A percentile compares a stretch with the other conserved stretches of the same genome.
phyloP scores from a whole-genome alignment of 169 alveolate species.

The Plasmodium yoelii region DNA sequence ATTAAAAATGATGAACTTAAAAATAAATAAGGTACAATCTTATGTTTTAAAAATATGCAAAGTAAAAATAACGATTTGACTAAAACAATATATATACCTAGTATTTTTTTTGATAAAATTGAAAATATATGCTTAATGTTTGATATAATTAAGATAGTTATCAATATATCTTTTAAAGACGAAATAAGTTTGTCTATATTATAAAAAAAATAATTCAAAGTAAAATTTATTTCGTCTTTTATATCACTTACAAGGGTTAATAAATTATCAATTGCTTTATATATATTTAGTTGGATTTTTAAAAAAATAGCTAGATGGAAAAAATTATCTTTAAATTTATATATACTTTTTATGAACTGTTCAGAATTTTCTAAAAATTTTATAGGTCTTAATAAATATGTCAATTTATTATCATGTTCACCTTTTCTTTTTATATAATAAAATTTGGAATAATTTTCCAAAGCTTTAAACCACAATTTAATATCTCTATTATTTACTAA shows the following conservation, averaged over 20 bases:
- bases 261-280: conserved; percentile 52
- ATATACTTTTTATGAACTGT: conserved; percentile 40
- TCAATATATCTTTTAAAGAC: conserved; percentile 23
- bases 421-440: conserved; percentile 25
- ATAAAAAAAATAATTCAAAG: conserved; percentile 45
- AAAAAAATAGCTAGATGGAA: conserved; percentile 37
- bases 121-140: conserved; percentile 41
- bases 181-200: conserved; percentile 42
- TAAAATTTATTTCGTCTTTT: conserved; percentile 70
- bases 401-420: background rate
- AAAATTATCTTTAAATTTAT: conserved; percentile 39
- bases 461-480: conserved; percentile 42
- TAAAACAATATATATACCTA: conserved; percentile 21
- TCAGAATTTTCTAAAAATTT: conserved; percentile 45
- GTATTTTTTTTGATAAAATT: conserved; percentile 34
- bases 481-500: conserved; percentile 38
- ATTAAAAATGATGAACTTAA: conserved; percentile 37
- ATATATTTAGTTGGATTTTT: conserved; percentile 35
- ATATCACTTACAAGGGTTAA: conserved; percentile 48
- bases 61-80: conserved; percentile 35
- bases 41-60: conserved; percentile 38
- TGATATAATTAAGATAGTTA: conserved; percentile 19
- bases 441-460: conserved; percentile 54
- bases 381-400: conserved; percentile 8
- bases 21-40: conserved; percentile 67